Base-by-base conservation (phyloP, 768 basidiomycete species). In the Mycena galericulata region DNA sequence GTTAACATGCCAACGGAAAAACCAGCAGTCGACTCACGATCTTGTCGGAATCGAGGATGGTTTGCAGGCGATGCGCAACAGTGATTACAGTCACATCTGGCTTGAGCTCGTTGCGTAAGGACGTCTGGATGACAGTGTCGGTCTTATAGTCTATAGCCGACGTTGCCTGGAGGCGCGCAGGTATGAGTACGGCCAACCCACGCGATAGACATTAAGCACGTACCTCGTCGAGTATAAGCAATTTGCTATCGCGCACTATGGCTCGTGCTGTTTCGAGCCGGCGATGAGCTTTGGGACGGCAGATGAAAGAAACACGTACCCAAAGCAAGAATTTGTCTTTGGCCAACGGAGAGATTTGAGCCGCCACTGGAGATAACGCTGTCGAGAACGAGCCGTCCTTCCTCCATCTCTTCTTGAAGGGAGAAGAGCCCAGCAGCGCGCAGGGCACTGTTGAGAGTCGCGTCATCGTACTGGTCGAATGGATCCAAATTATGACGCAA, bases 41-140 rank as follows among this genome's bases (percentile, higher is more conserved):
- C 67, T 74, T 78, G 79, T 87, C 86, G 66, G 90, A 85, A 76
- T 92, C 88, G 47, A 89, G 88, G 60, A 90, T 85, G 4, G 89
- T 89, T 67, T 83, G 79, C 61, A 90, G 75, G 43, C 89, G 80
- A 68, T 87, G 86, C 0, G 86, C 85, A 43, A 87, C 83, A 73
- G 87, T 88, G 59, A 91, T 76, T 36, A 90, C 74, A 0, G 85
- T 86, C 20, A 89, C 79, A 38, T 86, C 87, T 36, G 85, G 80
- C 22, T 81, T 83, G 75, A 92, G 90, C 70, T 92, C 89, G 54
- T 86, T 84, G 18, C 89, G 79, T 46, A 92, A 89, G 3, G 90
- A 89, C 53, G 83, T 79, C 72, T 92, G 91, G 67, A 92, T 92
- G 76, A 90, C 89, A 27, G 86, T 81, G 61, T 92, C 91, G 43